These are phyloP conservation scores for Nyssa sinensis DNA, from an alignment of 148 eudicot genomes.

Conservation along the genomic window DNA sequence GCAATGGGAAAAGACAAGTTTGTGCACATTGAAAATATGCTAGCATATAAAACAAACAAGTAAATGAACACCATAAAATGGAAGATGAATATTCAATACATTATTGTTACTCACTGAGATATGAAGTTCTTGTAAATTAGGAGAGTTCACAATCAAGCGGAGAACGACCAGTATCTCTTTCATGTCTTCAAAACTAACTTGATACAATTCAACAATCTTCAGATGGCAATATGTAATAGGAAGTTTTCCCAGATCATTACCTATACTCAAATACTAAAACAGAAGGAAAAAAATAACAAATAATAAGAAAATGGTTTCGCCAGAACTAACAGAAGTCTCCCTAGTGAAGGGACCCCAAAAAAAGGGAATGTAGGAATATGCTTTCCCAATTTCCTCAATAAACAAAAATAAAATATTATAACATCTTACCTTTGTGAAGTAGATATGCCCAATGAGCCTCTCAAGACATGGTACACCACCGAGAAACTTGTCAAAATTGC, in stretches of 20 bases:
- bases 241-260: slow-evolving; percentile 49
- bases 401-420: not conserved
- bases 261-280: slow-evolving; percentile 77
- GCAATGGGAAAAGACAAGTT: not conserved
- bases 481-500: slow-evolving; percentile 53
- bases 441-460: slow-evolving; percentile 48
- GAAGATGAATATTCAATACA: not conserved
- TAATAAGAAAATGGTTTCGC: too few species aligned
- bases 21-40: not conserved
- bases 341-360: not conserved
- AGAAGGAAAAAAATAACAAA: too few species aligned
- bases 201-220: slow-evolving; percentile 64
- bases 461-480: slow-evolving; percentile 53
- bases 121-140: slow-evolving; percentile 42
- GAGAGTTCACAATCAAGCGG: slow-evolving; percentile 44
- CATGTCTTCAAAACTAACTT: slow-evolving; percentile 85
- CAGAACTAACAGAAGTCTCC: too few species aligned
- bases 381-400: too few species aligned
- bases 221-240: slow-evolving; percentile 42
- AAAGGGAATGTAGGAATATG: too few species aligned
- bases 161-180: slow-evolving; percentile 61
- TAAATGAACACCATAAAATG: not conserved
- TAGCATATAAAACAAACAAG: not conserved
- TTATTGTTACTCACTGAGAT: slow-evolving; percentile 34
- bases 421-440: slow-evolving; percentile 58